Conservation (phyloP, 2,329 filamentous ascomycete genomes). For the Ophiostoma sp. region DNA sequence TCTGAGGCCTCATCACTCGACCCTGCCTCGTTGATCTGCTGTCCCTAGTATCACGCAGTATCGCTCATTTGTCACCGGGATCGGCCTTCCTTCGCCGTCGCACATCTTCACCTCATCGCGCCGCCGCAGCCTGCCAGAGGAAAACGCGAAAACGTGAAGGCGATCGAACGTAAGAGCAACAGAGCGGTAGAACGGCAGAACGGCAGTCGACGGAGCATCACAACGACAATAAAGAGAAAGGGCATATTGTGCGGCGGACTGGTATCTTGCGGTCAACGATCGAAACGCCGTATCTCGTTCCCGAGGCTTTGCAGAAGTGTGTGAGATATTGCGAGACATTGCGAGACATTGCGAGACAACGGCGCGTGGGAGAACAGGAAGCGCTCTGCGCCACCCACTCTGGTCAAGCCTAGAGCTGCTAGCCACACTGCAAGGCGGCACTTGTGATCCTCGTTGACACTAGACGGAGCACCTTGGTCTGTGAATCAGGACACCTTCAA, state of each 20-base stretch:
- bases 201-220: neutral
- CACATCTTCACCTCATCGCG: neutral
- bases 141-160: too few relatives aligned
- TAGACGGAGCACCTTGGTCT: neutral
- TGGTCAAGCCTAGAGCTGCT: neutral
- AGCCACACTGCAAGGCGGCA: neutral
- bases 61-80: neutral
- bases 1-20: neutral
- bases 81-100: neutral
- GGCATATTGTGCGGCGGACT: too few relatives aligned
- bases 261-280: too few relatives aligned
- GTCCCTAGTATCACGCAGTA: neutral
- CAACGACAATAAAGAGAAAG: neutral
- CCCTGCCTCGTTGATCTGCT: neutral
- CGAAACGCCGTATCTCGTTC: neutral
- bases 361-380: neutral
- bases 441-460: neutral
- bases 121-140: neutral
- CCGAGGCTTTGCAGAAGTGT: neutral
- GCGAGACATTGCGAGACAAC: slow-evolving; percentile 10
- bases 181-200: too few relatives aligned
- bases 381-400: neutral
- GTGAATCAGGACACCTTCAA: neutral
- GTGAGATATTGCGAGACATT: neutral
- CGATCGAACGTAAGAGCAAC: too few relatives aligned